Base-by-base conservation (phyloP, 805 yeast genomes). In the Saturnispora ahearnii region DNA sequence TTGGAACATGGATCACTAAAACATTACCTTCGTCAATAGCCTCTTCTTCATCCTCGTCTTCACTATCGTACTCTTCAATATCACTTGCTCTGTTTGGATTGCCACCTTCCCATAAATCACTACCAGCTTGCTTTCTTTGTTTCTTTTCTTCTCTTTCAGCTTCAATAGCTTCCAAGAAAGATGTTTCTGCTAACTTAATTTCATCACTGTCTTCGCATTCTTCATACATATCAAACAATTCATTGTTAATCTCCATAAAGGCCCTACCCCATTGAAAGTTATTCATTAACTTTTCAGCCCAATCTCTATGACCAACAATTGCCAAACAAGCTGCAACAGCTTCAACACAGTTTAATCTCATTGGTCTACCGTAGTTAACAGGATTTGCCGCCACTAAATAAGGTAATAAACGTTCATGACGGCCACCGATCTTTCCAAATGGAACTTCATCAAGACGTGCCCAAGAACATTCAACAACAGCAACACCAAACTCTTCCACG, bases 401-500 rank as follows among this genome's bases (percentile, higher is more conserved):
- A 0, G 99, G 99, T 51, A 93, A 64, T 30, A 93, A 70, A 44
- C 99, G 72, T 62, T 91, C 96, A 59, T 87, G 74, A 53, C 78
- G 80, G 4, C 98, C 98, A 4, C 98, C 98, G 51, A 93, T 89
- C 61, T 86, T 87, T 53, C 75, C 71, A 66, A 93, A 93, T 4
- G 99, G 99, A n/a, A 93, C 81, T 64, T 93, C 99, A 50, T 89
- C 96, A n/a, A 93, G 65, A 49, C 98, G 72, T 0, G 99, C 99
- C 99, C 99, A 93, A 2, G 96, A 88, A 67, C 98, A 91, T 64
- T 93, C 99, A 2, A 93, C 98, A 8, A 93, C 99, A 0, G 99
- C 96, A n/a, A 89, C 93, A 34, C 99, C 99, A 38, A 72, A 62
- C 29, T 73, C 73, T 58, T 85, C 95, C 0, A 89, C 96, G 11